Evolutionary conservation across 2,329 filamentous ascomycete species (phyloP).

Genomic region (Basipetospora chlamydospora): DNA sequence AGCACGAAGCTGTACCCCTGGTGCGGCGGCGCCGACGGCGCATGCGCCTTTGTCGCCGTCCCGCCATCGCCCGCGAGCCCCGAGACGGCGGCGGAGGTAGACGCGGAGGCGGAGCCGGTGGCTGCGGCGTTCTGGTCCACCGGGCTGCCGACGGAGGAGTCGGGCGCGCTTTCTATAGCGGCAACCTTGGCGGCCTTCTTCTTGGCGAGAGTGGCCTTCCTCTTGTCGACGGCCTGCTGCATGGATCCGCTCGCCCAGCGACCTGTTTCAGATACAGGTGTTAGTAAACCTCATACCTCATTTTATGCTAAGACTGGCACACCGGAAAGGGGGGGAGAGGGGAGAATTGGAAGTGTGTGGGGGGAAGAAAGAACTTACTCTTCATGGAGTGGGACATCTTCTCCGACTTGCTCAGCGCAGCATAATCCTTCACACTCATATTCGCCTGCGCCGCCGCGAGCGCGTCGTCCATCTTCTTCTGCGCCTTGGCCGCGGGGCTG

Average conservation of each 20-base stretch:
- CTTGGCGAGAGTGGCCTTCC: conserved; percentile 43
- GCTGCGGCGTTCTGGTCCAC: conserved; percentile 3
- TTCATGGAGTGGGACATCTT: conserved; percentile 55
- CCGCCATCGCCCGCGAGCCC: no score
- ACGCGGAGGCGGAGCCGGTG: no score
- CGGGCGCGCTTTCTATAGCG: conserved; percentile 4
- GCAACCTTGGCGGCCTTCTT: conserved; percentile 38
- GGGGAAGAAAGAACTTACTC: conserved; percentile 25
- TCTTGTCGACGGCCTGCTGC: conserved; percentile 44
- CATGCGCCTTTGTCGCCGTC: no score
- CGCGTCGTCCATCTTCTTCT: background rate
- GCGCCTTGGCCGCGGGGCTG: background rate
- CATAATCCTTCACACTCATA: conserved; percentile 33
- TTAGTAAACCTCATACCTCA: background rate
- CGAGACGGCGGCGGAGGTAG: no score
- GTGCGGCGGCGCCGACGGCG: no score
- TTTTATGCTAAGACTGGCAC: no score
- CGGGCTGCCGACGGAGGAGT: no score
- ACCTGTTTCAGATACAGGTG: conserved; percentile 19
- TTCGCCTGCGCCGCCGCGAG: no score
- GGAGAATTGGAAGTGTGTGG: background rate
- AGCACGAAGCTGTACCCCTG: no score
- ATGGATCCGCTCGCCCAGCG: conserved; percentile 48
- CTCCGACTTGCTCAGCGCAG: conserved; percentile 48
- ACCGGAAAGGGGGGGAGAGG: background rate